phyloP scores from a whole-genome alignment of 139 green algal species.

The Chlorella sp. region DNA sequence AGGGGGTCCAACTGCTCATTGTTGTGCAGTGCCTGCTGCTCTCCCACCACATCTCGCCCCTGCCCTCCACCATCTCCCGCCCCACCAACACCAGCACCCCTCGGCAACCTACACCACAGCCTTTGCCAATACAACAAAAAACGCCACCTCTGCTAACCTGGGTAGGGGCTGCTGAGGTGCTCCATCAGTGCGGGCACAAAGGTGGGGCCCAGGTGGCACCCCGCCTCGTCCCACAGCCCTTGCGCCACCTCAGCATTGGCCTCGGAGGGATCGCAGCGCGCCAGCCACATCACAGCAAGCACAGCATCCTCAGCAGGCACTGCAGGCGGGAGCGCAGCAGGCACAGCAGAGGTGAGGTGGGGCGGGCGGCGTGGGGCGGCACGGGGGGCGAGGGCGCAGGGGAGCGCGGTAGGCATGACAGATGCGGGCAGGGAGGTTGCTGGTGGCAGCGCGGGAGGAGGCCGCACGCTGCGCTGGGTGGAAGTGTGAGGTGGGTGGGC shows the following conservation, averaged over 20 bases:
- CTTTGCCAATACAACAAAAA: background rate
- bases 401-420: no score
- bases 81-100: no score
- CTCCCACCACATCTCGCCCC: no score
- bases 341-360: background rate
- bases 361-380: background rate
- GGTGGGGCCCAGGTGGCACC: conserved; percentile 9
- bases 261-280: conserved; percentile 61
- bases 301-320: conserved; percentile 34
- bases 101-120: background rate
- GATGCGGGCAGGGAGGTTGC: no score
- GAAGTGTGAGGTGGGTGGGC: no score
- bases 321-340: background rate
- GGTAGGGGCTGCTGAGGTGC: conserved; percentile 45
- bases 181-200: conserved; percentile 44
- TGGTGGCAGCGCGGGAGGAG: no score
- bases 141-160: background rate
- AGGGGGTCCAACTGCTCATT: no score
- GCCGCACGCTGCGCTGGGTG: no score
- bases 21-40: no score
- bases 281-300: conserved; percentile 66
- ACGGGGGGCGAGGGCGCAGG: no score
- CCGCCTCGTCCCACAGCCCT: conserved; percentile 61
- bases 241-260: conserved; percentile 64
- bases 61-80: no score